Evolutionary conservation across 176 grass and related monocot genomes (phyloP), one percentile per base, ranked within the genome.

Genomic region (Oryza rufipogon): DNA sequence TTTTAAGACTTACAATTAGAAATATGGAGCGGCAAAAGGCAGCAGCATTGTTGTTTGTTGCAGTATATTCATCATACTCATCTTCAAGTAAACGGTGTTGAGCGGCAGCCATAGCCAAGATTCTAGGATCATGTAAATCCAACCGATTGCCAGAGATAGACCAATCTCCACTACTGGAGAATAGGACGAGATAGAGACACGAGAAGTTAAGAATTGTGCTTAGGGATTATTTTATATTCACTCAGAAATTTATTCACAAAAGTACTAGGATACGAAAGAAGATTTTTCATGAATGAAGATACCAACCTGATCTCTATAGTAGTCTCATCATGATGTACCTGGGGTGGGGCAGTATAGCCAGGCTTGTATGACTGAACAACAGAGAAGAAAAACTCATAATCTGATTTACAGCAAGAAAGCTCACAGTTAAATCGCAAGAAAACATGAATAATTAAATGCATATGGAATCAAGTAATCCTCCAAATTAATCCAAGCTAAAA

Each of bases 1-100:
- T 58, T 58, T 58, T 58, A 71, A 64, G 9, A 70, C 94, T 92
- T 78, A 98, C 95, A 79, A 98, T 95, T 28, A 98, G 76, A 89
- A 90, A 88, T 81, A 90, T 87, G 74, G 91, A 98, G 25, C 95
- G 89, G 80, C 95, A 98, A 90, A 98, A 95, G 7, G 95, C 92
- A 84, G 95, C 95, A 74, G 91, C 89, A 16, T 84, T 98, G 26
- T 82, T 90, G 85, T 89, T 95, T 69, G 92, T 91, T 36, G 85
- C 28, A 83, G 86, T 54, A 90, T 97, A 95, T 49, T 95, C 92
- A 82, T 97, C 92, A 56, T 95, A 97, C 58, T 95, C 92, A 68
- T 88, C 88, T 84, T 97, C 92, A 75, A 90, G 76, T 75, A 98
- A 87, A 71, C 80, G 88, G 10, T 88, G 84, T 58, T 91, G 92